phyloP scores from a whole-genome alignment of 139 green algal genomes.

The Chlorella vulgaris region DNA sequence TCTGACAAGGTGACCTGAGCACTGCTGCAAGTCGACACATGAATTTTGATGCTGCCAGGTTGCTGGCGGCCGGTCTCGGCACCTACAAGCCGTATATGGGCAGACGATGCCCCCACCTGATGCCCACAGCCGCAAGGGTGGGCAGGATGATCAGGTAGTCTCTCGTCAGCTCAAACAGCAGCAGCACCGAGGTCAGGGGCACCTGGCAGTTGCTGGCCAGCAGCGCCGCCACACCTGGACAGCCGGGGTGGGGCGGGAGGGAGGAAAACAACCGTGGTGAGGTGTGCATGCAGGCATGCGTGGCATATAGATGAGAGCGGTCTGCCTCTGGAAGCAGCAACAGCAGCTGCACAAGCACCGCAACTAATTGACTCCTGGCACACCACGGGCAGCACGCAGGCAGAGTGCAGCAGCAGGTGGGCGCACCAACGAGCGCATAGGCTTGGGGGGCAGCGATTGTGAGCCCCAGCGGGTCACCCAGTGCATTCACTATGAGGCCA shows the following conservation, averaged over 20 bases:
- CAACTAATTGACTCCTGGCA: too few relatives aligned
- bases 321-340: too few relatives aligned
- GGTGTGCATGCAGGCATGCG: too few relatives aligned
- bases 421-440: slow-evolving; percentile 71
- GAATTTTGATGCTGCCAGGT: too few relatives aligned
- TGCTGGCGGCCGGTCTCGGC: too few relatives aligned
- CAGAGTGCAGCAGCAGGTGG: not conserved
- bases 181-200: slow-evolving; percentile 38
- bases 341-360: too few relatives aligned
- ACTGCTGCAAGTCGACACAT: too few relatives aligned
- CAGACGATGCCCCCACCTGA: slow-evolving; percentile 51
- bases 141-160: slow-evolving; percentile 85
- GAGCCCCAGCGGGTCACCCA: slow-evolving; percentile 42
- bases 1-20: too few relatives aligned
- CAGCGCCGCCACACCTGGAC: slow-evolving; percentile 70
- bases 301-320: too few relatives aligned
- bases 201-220: slow-evolving; percentile 60
- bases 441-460: slow-evolving; percentile 47
- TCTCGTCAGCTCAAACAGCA: slow-evolving; percentile 36
- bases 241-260: not conserved
- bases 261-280: not conserved
- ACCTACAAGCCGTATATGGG: too few relatives aligned
- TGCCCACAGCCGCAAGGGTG: slow-evolving; percentile 74
- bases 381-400: not conserved
- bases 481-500: slow-evolving; percentile 30